Evolutionary conservation across 257 asterid species (phyloP).

Genomic region (Plantago major): DNA sequence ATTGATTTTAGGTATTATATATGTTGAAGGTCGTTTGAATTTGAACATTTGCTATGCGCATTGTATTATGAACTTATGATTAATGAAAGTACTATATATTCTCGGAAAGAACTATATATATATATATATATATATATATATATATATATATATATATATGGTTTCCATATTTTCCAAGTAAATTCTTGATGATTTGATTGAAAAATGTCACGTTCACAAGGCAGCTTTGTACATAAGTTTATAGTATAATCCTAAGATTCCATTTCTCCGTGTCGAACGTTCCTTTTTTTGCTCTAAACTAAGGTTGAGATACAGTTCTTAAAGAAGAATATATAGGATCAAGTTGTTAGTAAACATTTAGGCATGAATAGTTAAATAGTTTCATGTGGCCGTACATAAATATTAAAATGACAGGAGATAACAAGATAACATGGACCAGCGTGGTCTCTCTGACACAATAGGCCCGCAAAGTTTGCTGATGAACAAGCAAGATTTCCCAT

Average conservation of each 20-base stretch:
- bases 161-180: no score
- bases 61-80: no score
- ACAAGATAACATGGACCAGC: constrained; percentile 51
- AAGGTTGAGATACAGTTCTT: background rate
- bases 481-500: constrained; percentile 18
- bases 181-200: no score
- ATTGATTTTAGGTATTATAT: no score
- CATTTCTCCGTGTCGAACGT: background rate
- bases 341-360: background rate
- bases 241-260: background rate
- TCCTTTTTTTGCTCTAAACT: background rate
- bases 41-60: no score
- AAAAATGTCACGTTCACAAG: no score
- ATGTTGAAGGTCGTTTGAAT: no score
- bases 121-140: no score
- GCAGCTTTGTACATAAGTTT: no score
- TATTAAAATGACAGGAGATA: constrained; percentile 26
- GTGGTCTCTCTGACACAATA: constrained; percentile 43
- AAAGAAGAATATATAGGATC: background rate
- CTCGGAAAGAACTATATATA: no score
- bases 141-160: no score
- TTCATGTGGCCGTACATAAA: background rate
- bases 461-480: constrained; percentile 45
- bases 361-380: background rate
- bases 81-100: no score